Conservation (phyloP, 2,329 filamentous ascomycete genomes). For the Mycosphaerella arachidis region DNA sequence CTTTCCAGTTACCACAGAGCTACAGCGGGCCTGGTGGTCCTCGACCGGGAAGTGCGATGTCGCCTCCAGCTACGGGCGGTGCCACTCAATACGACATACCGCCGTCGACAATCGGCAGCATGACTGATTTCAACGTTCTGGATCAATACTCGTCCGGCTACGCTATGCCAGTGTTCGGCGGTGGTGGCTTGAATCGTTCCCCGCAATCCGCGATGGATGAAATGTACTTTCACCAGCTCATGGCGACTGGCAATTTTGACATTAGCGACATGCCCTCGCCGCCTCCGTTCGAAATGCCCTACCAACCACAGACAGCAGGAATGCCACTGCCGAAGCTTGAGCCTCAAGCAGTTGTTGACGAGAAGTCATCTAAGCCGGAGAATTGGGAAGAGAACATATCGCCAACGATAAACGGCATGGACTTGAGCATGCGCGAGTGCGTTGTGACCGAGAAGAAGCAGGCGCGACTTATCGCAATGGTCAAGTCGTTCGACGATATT, state of each 20-base stretch:
- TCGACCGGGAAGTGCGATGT: slow-evolving; percentile 21
- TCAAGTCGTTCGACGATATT: slow-evolving; percentile 73
- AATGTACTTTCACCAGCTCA: slow-evolving; percentile 25
- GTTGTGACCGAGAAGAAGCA: slow-evolving; percentile 84
- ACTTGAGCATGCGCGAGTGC: slow-evolving; percentile 73
- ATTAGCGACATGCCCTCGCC: slow-evolving; percentile 21
- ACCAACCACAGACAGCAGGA: slow-evolving; percentile 16
- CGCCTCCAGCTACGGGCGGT: slow-evolving; percentile 20
- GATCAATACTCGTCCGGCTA: slow-evolving; percentile 49
- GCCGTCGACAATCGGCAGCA: slow-evolving; percentile 21
- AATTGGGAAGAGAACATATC: slow-evolving; percentile 8
- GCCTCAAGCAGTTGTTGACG: slow-evolving; percentile 14
- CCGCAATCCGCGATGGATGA: slow-evolving; percentile 43
- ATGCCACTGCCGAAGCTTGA: slow-evolving; percentile 25
- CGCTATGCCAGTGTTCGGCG: slow-evolving; percentile 81
- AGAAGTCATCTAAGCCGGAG: background rate
- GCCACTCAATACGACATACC: slow-evolving; percentile 21
- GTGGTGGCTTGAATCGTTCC: slow-evolving; percentile 74
- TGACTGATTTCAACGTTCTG: slow-evolving; percentile 34
- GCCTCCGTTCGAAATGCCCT: slow-evolving; percentile 19
- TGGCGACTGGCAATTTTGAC: slow-evolving; percentile 17
- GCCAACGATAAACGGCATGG: slow-evolving; percentile 45
- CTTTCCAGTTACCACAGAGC: slow-evolving; percentile 22
- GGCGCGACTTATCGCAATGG: slow-evolving; percentile 69
- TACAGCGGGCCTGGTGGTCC: slow-evolving; percentile 7